Percentiles rank a stretch among this genome's conserved stretches.
phyloP scores from a whole-genome alignment of 2,329 filamentous ascomycete genomes.

The Teratosphaeria pseudoeucalypti region DNA sequence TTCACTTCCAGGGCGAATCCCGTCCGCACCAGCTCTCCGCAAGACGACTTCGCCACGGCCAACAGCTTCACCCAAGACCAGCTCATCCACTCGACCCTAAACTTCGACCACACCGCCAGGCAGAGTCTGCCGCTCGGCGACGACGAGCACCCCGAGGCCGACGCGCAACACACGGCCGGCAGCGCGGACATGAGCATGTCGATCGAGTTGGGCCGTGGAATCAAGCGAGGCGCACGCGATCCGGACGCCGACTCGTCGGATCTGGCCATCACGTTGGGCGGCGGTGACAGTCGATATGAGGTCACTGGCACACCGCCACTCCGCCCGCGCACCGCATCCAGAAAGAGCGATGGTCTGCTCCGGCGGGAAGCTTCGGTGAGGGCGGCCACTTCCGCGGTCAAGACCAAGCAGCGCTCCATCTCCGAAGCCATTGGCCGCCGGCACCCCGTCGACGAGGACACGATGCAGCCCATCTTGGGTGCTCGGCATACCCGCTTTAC shows the following conservation, averaged over 20 bases:
- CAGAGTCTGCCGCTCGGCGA: slow-evolving; percentile 10
- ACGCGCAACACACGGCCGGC: slow-evolving; percentile 23
- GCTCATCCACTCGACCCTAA: slow-evolving; percentile 9
- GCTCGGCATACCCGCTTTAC: slow-evolving; percentile 48
- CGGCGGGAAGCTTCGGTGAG: slow-evolving; percentile 37
- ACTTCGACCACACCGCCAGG: slow-evolving; percentile 5
- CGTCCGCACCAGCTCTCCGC: slow-evolving; percentile 4
- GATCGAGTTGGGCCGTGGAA: slow-evolving; percentile 47
- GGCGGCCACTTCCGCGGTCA: slow-evolving; percentile 29
- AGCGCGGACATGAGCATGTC: slow-evolving; percentile 33
- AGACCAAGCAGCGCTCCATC: slow-evolving; percentile 36
- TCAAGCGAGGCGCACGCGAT: slow-evolving; percentile 29
- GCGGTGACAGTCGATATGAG: slow-evolving; percentile 39
- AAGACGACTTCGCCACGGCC: slow-evolving; percentile 8
- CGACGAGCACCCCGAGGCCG: slow-evolving; percentile 7
- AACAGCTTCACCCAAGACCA: slow-evolving; percentile 8
- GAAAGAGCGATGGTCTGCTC: slow-evolving; percentile 28
- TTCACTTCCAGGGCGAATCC: background rate
- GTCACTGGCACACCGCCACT: slow-evolving; percentile 31
- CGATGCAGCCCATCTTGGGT: slow-evolving; percentile 26
- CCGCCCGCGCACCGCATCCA: slow-evolving; percentile 15
- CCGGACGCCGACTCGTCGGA: slow-evolving; percentile 37
- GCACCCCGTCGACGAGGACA: slow-evolving; percentile 42
- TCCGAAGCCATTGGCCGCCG: slow-evolving; percentile 48
- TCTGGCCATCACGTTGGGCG: slow-evolving; percentile 36